phyloP scores from a whole-genome alignment of 331 rosid species.

The Pyracantha coccinea region DNA sequence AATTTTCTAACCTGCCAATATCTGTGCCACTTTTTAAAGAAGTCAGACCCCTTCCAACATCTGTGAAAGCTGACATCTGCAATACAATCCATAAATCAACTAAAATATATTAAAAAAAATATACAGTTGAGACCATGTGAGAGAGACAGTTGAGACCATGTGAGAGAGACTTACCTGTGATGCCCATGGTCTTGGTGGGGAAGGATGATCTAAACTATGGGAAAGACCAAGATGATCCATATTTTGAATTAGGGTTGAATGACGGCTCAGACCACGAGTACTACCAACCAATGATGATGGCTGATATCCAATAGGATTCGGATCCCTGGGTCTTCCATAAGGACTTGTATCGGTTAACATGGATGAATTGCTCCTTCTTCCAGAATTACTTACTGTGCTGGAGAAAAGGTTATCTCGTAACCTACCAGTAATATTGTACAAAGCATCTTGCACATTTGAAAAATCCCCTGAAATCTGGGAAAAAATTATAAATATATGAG shows the following conservation, averaged over 20 bases:
- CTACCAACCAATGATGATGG: constrained; percentile 28
- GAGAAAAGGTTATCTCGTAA: constrained; percentile 75
- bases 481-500: not conserved
- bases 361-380: constrained; percentile 48
- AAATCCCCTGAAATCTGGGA: constrained; percentile 83
- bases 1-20: constrained; percentile 56
- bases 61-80: constrained; percentile 55
- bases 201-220: constrained; percentile 52
- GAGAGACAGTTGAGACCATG: not conserved
- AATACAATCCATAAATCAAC: not conserved
- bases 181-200: constrained; percentile 62
- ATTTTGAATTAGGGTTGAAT: constrained; percentile 35
- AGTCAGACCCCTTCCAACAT: constrained; percentile 49
- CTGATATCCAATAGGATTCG: constrained; percentile 38
- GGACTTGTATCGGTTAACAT: constrained; percentile 51
- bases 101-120: not conserved
- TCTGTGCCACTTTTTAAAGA: constrained; percentile 64
- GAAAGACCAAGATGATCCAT: constrained; percentile 45
- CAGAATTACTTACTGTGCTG: constrained; percentile 40
- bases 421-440: constrained; percentile 86
- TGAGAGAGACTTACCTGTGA: constrained; percentile 21
- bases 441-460: constrained; percentile 91
- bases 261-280: constrained; percentile 39
- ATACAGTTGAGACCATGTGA: too few species aligned
- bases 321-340: constrained; percentile 53